A percentile compares a stretch with the other conserved stretches of the same genome.
phyloP scores from a whole-genome alignment of 2,329 filamentous ascomycete genomes.

The Trichoderma citrinoviride region DNA sequence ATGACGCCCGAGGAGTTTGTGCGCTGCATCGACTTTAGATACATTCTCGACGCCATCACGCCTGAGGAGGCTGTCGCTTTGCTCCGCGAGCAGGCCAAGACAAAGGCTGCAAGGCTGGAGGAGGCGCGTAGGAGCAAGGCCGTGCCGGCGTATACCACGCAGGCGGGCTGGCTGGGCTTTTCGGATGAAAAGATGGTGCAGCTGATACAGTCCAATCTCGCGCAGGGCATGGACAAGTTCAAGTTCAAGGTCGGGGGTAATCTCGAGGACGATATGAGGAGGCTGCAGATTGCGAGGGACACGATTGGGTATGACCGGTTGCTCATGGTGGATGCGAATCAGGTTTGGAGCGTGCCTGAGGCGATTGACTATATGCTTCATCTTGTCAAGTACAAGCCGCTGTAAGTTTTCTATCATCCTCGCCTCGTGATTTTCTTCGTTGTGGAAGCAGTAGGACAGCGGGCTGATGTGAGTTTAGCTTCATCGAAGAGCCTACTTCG shows the following conservation, averaged over 20 bases:
- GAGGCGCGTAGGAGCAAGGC: slow-evolving; percentile 71
- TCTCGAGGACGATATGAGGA: slow-evolving; percentile 67
- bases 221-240: slow-evolving; percentile 76
- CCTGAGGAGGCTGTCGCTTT: slow-evolving; percentile 75
- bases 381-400: slow-evolving; percentile 73
- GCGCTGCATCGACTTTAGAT: slow-evolving; percentile 84
- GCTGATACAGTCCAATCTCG: slow-evolving; percentile 69
- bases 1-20: slow-evolving; percentile 87
- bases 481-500: slow-evolving; percentile 89
- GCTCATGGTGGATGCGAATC: slow-evolving; percentile 90
- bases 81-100: slow-evolving; percentile 61
- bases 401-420: neutral
- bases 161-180: slow-evolving; percentile 88
- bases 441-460: neutral
- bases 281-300: slow-evolving; percentile 70
- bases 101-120: slow-evolving; percentile 66
- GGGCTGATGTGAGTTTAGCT: slow-evolving; percentile 51
- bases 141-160: slow-evolving; percentile 86
- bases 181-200: slow-evolving; percentile 79
- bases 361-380: slow-evolving; percentile 82
- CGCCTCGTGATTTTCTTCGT: neutral
- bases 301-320: slow-evolving; percentile 83
- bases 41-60: slow-evolving; percentile 87
- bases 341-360: slow-evolving; percentile 87
- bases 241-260: slow-evolving; percentile 83